These are phyloP conservation scores for Lentithecium fluviatile DNA, from an alignment of 495 filamentous ascomycete genomes.

Conservation along the genomic window DNA sequence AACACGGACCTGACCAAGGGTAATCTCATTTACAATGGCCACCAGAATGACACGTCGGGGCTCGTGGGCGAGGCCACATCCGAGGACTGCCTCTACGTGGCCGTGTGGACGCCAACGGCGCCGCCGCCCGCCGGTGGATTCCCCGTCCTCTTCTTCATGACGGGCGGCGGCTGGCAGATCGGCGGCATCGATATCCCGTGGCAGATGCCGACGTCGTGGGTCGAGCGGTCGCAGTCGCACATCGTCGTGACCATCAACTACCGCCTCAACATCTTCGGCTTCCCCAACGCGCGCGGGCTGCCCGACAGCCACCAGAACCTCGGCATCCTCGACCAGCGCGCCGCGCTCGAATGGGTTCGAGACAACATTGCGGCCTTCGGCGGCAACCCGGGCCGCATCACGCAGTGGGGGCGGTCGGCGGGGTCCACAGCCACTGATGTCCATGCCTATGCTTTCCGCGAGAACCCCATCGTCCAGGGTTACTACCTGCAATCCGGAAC, in stretches of 20 bases:
- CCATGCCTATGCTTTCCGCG: constrained; percentile 44
- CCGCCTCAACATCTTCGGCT: constrained; percentile 37
- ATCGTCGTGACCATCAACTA: constrained; percentile 59
- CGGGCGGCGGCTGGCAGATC: constrained; percentile 1
- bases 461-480: constrained; percentile 52
- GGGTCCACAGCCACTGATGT: constrained; percentile 68
- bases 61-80: constrained; percentile 20
- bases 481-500: constrained; percentile 64
- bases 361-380: constrained; percentile 42
- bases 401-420: constrained; percentile 69
- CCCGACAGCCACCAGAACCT: constrained; percentile 44
- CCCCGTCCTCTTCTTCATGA: constrained; percentile 18
- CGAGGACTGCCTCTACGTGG: constrained; percentile 34
- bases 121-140: background rate
- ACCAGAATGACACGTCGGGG: constrained; percentile 25
- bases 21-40: constrained; percentile 16
- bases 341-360: constrained; percentile 47
- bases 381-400: constrained; percentile 48
- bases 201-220: constrained; percentile 11
- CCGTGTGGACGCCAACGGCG: constrained; percentile 14
- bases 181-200: constrained; percentile 13
- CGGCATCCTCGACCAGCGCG: constrained; percentile 43
- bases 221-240: constrained; percentile 18
- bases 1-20: constrained; percentile 10
- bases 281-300: constrained; percentile 41